Percentiles rank a stretch among this genome's conserved stretches.
These are phyloP conservation scores for Pseudozyma sp. DNA, from an alignment of 1,284 basidiomycete genomes.

Conservation along the genomic window DNA sequence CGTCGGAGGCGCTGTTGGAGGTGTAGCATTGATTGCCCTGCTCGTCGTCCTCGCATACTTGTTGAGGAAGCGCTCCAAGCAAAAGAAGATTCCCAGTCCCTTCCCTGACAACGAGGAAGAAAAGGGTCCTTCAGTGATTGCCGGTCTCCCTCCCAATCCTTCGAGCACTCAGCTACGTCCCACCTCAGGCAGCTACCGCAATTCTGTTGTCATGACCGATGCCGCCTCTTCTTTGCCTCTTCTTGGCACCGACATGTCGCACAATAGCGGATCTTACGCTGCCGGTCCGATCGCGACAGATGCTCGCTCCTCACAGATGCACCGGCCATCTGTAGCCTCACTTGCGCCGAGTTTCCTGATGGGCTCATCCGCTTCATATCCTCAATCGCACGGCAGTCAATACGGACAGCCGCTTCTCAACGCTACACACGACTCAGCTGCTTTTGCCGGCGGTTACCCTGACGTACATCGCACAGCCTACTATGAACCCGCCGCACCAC, in stretches of 20 bases:
- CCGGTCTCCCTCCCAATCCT: conserved; percentile 33
- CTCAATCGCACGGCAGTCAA: conserved; percentile 29
- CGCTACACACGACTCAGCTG: background rate
- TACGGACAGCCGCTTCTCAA: conserved; percentile 12
- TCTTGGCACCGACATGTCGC: conserved; percentile 17
- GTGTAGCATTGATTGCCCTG: conserved; percentile 19
- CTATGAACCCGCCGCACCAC: conserved; percentile 27
- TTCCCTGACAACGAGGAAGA: conserved; percentile 26
- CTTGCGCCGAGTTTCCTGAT: conserved; percentile 34
- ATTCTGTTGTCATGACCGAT: conserved; percentile 30
- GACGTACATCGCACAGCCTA: conserved; percentile 34
- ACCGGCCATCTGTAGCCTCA: conserved; percentile 30
- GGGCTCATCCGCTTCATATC: conserved; percentile 25
- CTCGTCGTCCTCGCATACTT: conserved; percentile 19
- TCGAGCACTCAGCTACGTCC: conserved; percentile 22
- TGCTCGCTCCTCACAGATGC: conserved; percentile 18
- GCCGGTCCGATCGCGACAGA: conserved; percentile 8
- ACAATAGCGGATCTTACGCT: conserved; percentile 20
- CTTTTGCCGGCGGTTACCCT: conserved; percentile 23
- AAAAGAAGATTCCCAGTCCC: conserved; percentile 21
- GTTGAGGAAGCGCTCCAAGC: conserved; percentile 17
- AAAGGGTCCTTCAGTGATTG: conserved; percentile 34
- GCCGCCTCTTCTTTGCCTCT: conserved; percentile 25
- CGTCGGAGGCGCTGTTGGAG: conserved; percentile 33
- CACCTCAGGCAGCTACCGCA: conserved; percentile 23